A percentile compares a stretch with the other conserved stretches of the same genome.
These are phyloP conservation scores for Podospora appendiculata DNA, from an alignment of 495 filamentous ascomycete species.

Conservation along the genomic window DNA sequence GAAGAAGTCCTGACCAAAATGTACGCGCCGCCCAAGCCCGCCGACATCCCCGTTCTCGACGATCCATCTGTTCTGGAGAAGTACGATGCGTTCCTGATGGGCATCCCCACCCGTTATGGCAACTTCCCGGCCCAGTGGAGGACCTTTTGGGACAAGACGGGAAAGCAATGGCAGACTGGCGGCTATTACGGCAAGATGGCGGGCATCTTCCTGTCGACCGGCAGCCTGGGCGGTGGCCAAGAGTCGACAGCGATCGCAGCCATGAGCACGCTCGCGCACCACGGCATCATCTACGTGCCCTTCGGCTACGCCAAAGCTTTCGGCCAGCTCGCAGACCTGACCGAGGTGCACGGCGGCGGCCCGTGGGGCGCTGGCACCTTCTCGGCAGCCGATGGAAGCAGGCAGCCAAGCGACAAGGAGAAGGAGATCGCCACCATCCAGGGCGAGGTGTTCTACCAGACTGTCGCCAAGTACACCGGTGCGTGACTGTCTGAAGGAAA, in stretches of 20 bases:
- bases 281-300: conserved; percentile 93
- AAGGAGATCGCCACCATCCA: conserved; percentile 70
- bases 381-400: conserved; percentile 69
- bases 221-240: conserved; percentile 79
- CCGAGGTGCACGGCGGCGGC: conserved; percentile 74
- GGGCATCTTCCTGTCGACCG: conserved; percentile 85
- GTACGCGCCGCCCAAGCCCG: conserved; percentile 73
- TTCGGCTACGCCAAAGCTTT: conserved; percentile 86
- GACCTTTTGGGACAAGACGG: conserved; percentile 78
- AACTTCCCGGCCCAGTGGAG: conserved; percentile 99
- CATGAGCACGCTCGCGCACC: conserved; percentile 85
- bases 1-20: conserved; percentile 74
- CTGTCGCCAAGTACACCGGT: conserved; percentile 63
- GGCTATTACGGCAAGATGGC: conserved; percentile 86
- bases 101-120: conserved; percentile 96
- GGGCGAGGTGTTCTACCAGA: conserved; percentile 80
- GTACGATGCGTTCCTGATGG: conserved; percentile 90
- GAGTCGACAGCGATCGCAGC: conserved; percentile 76
- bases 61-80: conserved; percentile 59
- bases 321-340: conserved; percentile 53
- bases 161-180: conserved; percentile 62
- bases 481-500: conserved; percentile 73
- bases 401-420: conserved; percentile 69
- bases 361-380: conserved; percentile 97
- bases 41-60: conserved; percentile 53